phyloP scores from a whole-genome alignment of 1,139 yeast genomes.

The Blastobotrys persicus region DNA sequence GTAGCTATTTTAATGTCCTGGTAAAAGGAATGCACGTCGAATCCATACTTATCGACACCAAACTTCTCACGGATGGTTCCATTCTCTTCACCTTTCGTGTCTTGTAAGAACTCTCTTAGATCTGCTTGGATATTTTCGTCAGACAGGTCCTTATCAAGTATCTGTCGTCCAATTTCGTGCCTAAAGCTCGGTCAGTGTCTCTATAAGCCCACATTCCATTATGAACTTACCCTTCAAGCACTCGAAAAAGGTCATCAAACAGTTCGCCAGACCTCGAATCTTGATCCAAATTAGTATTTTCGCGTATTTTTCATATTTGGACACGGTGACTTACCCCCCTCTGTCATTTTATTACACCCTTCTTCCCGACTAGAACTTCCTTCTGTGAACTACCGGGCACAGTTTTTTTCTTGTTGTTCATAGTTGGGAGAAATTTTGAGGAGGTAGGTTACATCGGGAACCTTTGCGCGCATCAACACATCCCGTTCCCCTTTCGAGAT shows the following conservation, averaged over 20 bases:
- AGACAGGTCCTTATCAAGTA: constrained; percentile 11
- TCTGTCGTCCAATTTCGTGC: constrained; percentile 13
- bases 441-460: neutral
- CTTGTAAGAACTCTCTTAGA: constrained; percentile 13
- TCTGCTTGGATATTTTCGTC: constrained; percentile 7
- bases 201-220: neutral
- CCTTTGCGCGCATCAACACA: neutral
- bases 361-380: constrained; percentile 12
- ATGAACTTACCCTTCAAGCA: constrained; percentile 13
- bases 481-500: too few relatives aligned
- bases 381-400: too few relatives aligned
- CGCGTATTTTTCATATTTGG: constrained; percentile 11
- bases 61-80: constrained; percentile 20
- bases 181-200: constrained; percentile 12
- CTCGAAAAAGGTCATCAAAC: constrained; percentile 14
- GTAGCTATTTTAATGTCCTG: constrained; percentile 74
- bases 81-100: constrained; percentile 10
- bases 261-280: constrained; percentile 9
- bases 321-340: neutral
- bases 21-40: constrained; percentile 41
- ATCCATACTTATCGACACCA: constrained; percentile 15
- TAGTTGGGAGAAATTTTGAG: neutral
- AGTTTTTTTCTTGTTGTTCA: neutral
- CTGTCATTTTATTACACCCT: neutral
- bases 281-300: neutral